Conservation (phyloP, 2,329 filamentous ascomycete species). For the Talaromyces sp. region DNA sequence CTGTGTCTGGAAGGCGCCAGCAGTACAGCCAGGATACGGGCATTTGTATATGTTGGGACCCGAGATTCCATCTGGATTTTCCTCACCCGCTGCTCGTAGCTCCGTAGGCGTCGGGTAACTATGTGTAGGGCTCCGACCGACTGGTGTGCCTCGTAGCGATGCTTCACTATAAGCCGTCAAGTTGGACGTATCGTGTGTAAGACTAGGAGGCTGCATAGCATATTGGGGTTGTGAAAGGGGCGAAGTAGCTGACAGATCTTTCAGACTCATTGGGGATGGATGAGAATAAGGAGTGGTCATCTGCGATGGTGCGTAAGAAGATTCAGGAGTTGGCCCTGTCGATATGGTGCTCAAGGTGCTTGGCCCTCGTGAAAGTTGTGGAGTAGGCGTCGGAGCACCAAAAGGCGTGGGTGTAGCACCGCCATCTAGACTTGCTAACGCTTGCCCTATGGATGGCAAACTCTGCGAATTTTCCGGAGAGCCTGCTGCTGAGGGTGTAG, state of each 20-base stretch:
- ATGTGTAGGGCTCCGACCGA: constrained; percentile 34
- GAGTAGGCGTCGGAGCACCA: constrained; percentile 23
- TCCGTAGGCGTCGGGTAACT: constrained; percentile 40
- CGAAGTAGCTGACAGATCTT: constrained; percentile 35
- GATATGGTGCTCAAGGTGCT: constrained; percentile 25
- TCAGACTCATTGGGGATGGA: constrained; percentile 39
- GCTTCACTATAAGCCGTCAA: constrained; percentile 30
- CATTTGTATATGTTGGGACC: constrained; percentile 49
- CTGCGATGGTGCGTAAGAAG: constrained; percentile 19
- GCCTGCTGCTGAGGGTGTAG: constrained; percentile 31
- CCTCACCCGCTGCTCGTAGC: constrained; percentile 17
- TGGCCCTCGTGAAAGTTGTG: constrained; percentile 25
- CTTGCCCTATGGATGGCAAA: constrained; percentile 41
- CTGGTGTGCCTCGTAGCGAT: constrained; percentile 25
- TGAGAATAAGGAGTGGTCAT: constrained; percentile 37
- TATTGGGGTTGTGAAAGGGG: constrained; percentile 35
- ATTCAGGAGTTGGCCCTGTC: constrained; percentile 8
- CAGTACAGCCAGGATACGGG: constrained; percentile 54
- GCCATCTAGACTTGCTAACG: constrained; percentile 29
- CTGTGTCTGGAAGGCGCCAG: constrained; percentile 61
- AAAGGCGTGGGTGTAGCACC: constrained; percentile 25
- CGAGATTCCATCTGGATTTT: constrained; percentile 30
- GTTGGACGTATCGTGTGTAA: constrained; percentile 28
- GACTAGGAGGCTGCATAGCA: constrained; percentile 25
- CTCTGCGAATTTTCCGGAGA: constrained; percentile 36